Base-by-base conservation (phyloP, 2,329 filamentous ascomycete genomes). In the Botrytis paeoniae region DNA sequence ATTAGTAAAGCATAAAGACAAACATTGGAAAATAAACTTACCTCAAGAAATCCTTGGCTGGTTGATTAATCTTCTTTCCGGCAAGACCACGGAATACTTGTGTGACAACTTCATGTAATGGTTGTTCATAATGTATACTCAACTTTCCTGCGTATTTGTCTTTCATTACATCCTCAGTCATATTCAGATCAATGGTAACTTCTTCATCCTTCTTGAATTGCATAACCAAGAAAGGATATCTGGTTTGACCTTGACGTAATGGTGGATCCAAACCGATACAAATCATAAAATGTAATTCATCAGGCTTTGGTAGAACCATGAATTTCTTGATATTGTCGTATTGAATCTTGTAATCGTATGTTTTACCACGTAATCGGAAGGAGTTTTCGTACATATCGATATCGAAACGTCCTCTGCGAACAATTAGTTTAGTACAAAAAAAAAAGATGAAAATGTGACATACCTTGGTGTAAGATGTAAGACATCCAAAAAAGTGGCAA, bases 291-390 rank as follows among this genome's bases (percentile, higher is more conserved):
- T 99, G 96, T 78, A 96, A 89, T 78, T 99, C 96, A 82, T 99
- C 96, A n/a, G 96, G 96, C 85, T 99, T 99, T 65, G 96, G 96
- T 9, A 99, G 89, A 43, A 98, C 89, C 91, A 99, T 98, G 82
- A 98, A 98, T 83, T 98, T 98, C 87, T 99, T 99, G 84, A 98
- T 94, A 68, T 92, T 90, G 73, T 98, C 93, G 84, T 98, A 99
- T 82, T 98, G 94, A 77, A 99, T 98, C 88, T 99, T 99, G 89
- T 99, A 99, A 85, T 99, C 97, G 86, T 99, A 99, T 37, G 96
- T 99, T 85, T 99, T 99, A 80, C 96, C 96, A 77, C 96, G 95
- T 75, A 99, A 88, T 75, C 96, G 92, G 88, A 99, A 98, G 3
- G 96, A 98, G 25, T 90, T 92, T 83, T 98, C 96, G 88, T 99